Evolutionary conservation across 1,284 basidiomycete species (phyloP).

Genomic region (Sporisorium sorghi): DNA sequence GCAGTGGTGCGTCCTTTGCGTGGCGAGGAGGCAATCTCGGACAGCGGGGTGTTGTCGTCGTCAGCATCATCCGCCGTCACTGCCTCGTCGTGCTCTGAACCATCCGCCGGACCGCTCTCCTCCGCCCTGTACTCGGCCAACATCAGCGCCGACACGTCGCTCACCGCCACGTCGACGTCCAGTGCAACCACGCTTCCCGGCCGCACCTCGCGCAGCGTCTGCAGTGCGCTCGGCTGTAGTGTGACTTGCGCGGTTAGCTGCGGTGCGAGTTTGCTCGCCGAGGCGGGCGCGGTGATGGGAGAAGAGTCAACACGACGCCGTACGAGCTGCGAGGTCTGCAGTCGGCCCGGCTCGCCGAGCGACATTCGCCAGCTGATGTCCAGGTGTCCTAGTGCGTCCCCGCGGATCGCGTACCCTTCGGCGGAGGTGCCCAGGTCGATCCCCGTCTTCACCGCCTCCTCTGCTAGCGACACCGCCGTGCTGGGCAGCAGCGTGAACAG

Average conservation of each 20-base stretch:
- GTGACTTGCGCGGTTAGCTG: slow-evolving; percentile 10
- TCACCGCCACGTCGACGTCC: slow-evolving; percentile 9
- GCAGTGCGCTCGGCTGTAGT: slow-evolving; percentile 6
- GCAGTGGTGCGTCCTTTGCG: background rate
- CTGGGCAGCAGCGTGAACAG: slow-evolving; percentile 51
- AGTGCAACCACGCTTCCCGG: slow-evolving; percentile 3
- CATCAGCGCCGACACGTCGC: slow-evolving; percentile 6
- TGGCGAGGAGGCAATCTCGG: slow-evolving; percentile 25
- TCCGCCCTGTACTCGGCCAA: background rate
- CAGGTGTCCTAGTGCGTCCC: slow-evolving; percentile 53
- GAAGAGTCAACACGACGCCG: slow-evolving; percentile 15
- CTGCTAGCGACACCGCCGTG: background rate
- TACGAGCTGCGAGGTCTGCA: slow-evolving; percentile 46
- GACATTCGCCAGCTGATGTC: slow-evolving; percentile 65
- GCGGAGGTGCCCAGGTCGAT: slow-evolving; percentile 19
- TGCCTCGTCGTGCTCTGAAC: too few species aligned
- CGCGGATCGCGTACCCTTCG: slow-evolving; percentile 16
- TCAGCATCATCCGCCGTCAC: too few species aligned
- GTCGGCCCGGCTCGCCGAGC: slow-evolving; percentile 58
- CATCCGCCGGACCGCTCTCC: background rate
- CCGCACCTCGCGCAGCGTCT: slow-evolving; percentile 2
- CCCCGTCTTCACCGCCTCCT: background rate
- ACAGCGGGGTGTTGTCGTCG: slow-evolving; percentile 42
- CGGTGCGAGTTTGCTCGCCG: background rate
- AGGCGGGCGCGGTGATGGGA: background rate